These are phyloP conservation scores for Erythrophleum fordii DNA, from an alignment of 306 rosid species.

Conservation along the genomic window DNA sequence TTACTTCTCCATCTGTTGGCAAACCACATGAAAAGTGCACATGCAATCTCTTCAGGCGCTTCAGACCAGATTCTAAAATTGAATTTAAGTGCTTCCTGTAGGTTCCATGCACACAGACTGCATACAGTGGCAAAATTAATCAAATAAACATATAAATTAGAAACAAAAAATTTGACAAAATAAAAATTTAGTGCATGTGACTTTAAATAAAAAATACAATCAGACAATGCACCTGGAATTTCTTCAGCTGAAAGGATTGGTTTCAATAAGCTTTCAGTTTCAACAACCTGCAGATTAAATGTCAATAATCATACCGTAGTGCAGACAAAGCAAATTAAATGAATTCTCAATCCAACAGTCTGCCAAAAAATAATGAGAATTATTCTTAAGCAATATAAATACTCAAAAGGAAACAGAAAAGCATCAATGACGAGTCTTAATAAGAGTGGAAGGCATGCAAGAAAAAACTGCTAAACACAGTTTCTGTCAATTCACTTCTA, in stretches of 20 bases:
- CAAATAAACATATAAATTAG: conserved; percentile 22
- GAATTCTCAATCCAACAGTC: conserved; percentile 6
- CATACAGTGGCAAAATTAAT: conserved; percentile 36
- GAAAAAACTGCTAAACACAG: background rate
- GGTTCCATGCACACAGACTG: conserved; percentile 96
- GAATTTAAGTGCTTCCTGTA: conserved; percentile 77
- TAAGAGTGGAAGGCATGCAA: conserved; percentile 1
- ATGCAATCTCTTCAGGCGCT: conserved; percentile 89
- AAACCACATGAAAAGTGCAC: conserved; percentile 90
- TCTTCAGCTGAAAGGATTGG: conserved; percentile 83
- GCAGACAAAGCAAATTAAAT: conserved; percentile 11
- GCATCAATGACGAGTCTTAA: background rate
- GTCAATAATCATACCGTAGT: background rate
- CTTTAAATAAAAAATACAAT: background rate
- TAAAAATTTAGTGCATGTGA: background rate
- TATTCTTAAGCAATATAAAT: conserved; percentile 8
- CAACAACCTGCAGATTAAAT: conserved; percentile 71
- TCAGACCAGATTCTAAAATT: conserved; percentile 79
- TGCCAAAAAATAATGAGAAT: conserved; percentile 10
- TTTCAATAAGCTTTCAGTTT: conserved; percentile 77
- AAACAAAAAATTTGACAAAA: background rate
- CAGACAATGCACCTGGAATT: conserved; percentile 64
- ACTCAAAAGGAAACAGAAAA: conserved; percentile 4
- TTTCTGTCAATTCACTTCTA: background rate
- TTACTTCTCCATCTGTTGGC: conserved; percentile 90